Percentiles rank a stretch among this genome's conserved stretches.
phyloP scores from a whole-genome alignment of 192 early-diverging fungal species.

The Coemansia sp. region DNA sequence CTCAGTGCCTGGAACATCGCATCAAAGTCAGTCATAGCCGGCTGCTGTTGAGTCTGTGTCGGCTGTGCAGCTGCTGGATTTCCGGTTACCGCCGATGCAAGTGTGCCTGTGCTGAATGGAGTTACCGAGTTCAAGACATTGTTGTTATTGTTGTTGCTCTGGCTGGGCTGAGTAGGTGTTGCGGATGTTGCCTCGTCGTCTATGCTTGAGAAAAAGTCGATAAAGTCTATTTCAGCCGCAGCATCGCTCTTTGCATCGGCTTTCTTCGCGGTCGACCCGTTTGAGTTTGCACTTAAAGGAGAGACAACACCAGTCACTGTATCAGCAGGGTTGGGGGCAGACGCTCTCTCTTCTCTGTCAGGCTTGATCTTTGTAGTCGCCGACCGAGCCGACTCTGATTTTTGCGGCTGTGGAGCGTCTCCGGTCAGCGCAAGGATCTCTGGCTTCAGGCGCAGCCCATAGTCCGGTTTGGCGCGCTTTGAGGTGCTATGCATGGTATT shows the following conservation, averaged over 20 bases:
- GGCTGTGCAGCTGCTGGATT: not conserved
- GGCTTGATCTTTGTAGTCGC: not conserved
- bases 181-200: slow-evolving; percentile 31
- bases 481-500: not conserved
- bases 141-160: not conserved
- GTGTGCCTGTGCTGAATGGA: not conserved
- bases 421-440: slow-evolving; percentile 35
- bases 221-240: slow-evolving; percentile 45
- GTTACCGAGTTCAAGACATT: not conserved
- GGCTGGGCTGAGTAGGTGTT: not conserved
- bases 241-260: slow-evolving; percentile 11
- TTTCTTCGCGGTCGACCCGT: not conserved
- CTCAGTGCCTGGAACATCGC: slow-evolving; percentile 47
- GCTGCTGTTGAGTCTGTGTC: slow-evolving; percentile 5
- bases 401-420: slow-evolving; percentile 7
- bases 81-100: not conserved
- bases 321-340: not conserved
- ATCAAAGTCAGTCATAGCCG: slow-evolving; percentile 25
- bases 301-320: not conserved
- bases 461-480: slow-evolving; percentile 34
- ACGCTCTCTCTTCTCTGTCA: slow-evolving; percentile 2
- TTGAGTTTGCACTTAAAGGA: not conserved
- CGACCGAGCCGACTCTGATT: not conserved
- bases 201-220: slow-evolving; percentile 60
- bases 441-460: slow-evolving; percentile 48